Evolutionary conservation across 2,329 filamentous ascomycete species (phyloP), one percentile per base, ranked within the genome.

Genomic region (Penicillium capsulatum): DNA sequence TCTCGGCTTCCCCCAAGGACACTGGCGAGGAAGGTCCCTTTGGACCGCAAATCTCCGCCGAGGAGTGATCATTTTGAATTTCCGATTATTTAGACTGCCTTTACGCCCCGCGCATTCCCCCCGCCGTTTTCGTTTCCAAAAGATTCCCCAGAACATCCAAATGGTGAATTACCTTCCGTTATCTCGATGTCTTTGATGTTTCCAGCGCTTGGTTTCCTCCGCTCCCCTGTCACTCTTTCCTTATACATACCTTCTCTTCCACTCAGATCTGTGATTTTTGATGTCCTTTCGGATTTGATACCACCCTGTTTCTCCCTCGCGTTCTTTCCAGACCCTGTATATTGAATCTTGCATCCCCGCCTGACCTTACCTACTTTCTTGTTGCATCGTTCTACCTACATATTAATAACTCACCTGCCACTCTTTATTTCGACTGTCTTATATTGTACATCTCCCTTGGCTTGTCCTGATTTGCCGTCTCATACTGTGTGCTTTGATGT

Each of bases 1-100:
- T 63, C 27, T 62, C 60, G 4, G 58, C 55, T 4, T 65, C 63
- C 2, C 63, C 63, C 1, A 58, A 54, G 19, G 57, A 54, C 4
- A 38, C 48, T n/a, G 44, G 32, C 9, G 47, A 49, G n/a, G 53
- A 63, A 27, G 54, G 58, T 7, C 60, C 58, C 2, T 63, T 63
- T 27, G 61, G 59, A 8, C 60, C 60, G 5, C 54, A 57, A 34
- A 61, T 63, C 30, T 42, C 44, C 7, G 28, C 48, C 24, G 40
- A 38, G 31, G 34, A 38, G 38, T 15, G 36, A 48, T 33, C 26
- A 7, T 28, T n/a, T 14, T 6, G 10, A n/a, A 11, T 28, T 28
- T n/a, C n/a, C 13, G 6, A 7, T 28, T 14, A 6, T 28, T n/a
- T 40, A 42, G 39, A 45, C 13, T 36, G 13, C 36, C 11, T 33